phyloP scores from a whole-genome alignment of 2,329 filamentous ascomycete species.

The Xylariaceae sp. region DNA sequence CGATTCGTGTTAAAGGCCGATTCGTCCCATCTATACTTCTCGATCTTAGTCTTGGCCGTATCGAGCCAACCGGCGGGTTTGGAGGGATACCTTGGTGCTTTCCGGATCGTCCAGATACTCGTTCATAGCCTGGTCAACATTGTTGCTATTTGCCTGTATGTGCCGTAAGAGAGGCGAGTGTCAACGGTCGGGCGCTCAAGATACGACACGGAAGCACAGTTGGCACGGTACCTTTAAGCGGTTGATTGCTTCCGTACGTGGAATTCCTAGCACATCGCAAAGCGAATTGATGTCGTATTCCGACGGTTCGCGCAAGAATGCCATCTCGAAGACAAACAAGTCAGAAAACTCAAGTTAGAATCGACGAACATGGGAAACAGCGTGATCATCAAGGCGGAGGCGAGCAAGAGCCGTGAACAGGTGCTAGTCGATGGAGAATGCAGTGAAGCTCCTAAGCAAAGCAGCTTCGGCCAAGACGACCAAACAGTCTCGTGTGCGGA shows the following conservation, averaged over 20 bases:
- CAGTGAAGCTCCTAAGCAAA: constrained; percentile 6
- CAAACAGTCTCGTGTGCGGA: too few species aligned
- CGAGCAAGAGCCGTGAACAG: background rate
- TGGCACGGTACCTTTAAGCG: constrained; percentile 26
- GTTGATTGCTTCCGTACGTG: constrained; percentile 23
- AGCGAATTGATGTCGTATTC: constrained; percentile 21
- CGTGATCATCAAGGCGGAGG: background rate
- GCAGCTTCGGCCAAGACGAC: background rate
- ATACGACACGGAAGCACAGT: constrained; percentile 1
- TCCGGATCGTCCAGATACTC: constrained; percentile 48
- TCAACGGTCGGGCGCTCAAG: constrained; percentile 7
- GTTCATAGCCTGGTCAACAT: constrained; percentile 44
- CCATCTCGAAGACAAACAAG: constrained; percentile 22
- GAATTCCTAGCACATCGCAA: constrained; percentile 20
- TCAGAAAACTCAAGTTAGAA: background rate
- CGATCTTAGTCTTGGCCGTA: constrained; percentile 10
- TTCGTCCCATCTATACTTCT: constrained; percentile 52
- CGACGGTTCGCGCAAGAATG: constrained; percentile 18
- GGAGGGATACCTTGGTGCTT: constrained; percentile 34
- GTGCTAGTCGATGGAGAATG: constrained; percentile 1
- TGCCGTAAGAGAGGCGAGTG: background rate
- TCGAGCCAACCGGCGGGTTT: background rate
- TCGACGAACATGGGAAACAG: constrained; percentile 14
- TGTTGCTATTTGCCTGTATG: constrained; percentile 40
- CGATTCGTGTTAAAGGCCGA: constrained; percentile 47